Evolutionary conservation across 1,139 yeast genomes (phyloP).

Genomic region (Taphrina communis): DNA sequence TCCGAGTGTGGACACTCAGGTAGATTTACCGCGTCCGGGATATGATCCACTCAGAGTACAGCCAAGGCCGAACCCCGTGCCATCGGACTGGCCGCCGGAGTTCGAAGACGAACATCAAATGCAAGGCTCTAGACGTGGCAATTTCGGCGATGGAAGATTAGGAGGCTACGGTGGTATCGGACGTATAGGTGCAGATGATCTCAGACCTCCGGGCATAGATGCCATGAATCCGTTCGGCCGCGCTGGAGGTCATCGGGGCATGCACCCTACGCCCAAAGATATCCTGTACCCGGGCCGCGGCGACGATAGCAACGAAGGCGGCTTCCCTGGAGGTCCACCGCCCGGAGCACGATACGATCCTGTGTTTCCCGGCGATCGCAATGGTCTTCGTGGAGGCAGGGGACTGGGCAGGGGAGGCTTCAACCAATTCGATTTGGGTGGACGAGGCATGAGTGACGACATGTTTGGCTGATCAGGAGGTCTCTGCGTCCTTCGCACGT

Average conservation of each 20-base stretch:
- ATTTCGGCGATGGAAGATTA: slow-evolving; percentile 11
- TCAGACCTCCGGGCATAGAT: slow-evolving; percentile 47
- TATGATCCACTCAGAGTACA: slow-evolving; percentile 31
- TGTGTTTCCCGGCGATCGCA: slow-evolving; percentile 41
- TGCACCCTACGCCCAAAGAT: slow-evolving; percentile 47
- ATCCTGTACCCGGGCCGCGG: slow-evolving; percentile 45
- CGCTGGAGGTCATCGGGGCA: slow-evolving; percentile 44
- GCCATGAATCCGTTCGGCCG: slow-evolving; percentile 44
- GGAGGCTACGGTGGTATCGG: slow-evolving; percentile 29
- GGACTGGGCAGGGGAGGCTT: slow-evolving; percentile 31
- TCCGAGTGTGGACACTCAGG: neutral
- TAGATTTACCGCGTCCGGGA: slow-evolving; percentile 20
- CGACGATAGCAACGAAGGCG: slow-evolving; percentile 35
- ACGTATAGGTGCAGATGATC: slow-evolving; percentile 47
- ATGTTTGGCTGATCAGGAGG: slow-evolving; percentile 1
- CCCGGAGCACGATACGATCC: slow-evolving; percentile 44
- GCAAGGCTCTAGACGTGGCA: slow-evolving; percentile 35
- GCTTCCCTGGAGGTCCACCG: slow-evolving; percentile 31
- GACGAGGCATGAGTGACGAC: slow-evolving; percentile 4
- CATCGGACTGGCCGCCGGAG: slow-evolving; percentile 45
- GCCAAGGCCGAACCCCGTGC: slow-evolving; percentile 21
- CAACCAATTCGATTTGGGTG: slow-evolving; percentile 3
- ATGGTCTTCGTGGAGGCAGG: slow-evolving; percentile 31
- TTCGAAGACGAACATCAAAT: slow-evolving; percentile 47
- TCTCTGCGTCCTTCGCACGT: neutral